Conservation (phyloP, 164 flowering plant genomes). For the grape (Vitis vinifera) region ASM3070453v1 NC_081808.1:18952001-18952500, state of each 20-base stretch:
- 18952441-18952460: conserved; percentile 31
- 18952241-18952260: conserved; percentile 25
- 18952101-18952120: conserved; percentile 53
- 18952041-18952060: conserved; percentile 51
- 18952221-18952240: conserved; percentile 31
- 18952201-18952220: conserved; percentile 37
- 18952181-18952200: conserved; percentile 62
- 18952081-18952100: conserved; percentile 63
- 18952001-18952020: conserved; percentile 56
- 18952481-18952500: conserved; percentile 29
- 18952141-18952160: conserved; percentile 47
- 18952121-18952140: conserved; percentile 67
- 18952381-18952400: conserved; percentile 45
- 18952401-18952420: conserved; percentile 43
- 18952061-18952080: conserved; percentile 61
- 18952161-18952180: conserved; percentile 54
- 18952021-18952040: conserved; percentile 70
- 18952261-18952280: conserved; percentile 33
- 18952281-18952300: conserved; percentile 11
- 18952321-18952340: conserved; percentile 26
- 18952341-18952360: conserved; percentile 10
- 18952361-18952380: conserved; percentile 29
- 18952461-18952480: conserved; percentile 30
- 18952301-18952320: conserved; percentile 18
- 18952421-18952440: conserved; percentile 13